Conservation (phyloP, 2,329 filamentous ascomycete species). For the Decorospora gaudefroyi region DNA sequence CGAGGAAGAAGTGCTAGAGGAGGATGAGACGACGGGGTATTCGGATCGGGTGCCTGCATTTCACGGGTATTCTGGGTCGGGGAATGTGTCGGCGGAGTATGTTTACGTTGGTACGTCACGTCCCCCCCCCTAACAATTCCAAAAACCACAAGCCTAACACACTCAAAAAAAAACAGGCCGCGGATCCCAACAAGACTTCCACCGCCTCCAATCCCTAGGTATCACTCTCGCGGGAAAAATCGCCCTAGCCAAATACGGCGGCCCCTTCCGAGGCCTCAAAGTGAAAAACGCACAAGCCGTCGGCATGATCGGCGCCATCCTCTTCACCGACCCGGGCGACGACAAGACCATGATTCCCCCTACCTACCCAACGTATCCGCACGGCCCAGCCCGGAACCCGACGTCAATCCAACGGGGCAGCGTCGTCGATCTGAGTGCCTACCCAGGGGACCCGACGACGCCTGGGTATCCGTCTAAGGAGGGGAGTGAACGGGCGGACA, state of each 20-base stretch:
- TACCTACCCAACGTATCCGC: constrained; percentile 37
- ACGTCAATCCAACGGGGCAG: constrained; percentile 52
- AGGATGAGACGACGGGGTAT: constrained; percentile 40
- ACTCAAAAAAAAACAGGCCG: constrained; percentile 13
- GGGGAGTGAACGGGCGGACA: constrained; percentile 70
- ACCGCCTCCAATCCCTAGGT: constrained; percentile 47
- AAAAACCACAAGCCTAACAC: neutral
- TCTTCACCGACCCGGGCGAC: constrained; percentile 52
- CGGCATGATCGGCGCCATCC: constrained; percentile 51
- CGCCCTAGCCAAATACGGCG: constrained; percentile 52
- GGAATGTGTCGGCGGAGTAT: constrained; percentile 53
- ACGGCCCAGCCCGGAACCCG: constrained; percentile 44
- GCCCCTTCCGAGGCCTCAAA: constrained; percentile 53
- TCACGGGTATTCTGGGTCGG: constrained; percentile 54
- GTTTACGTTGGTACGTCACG: constrained; percentile 50
- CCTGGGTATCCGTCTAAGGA: constrained; percentile 78
- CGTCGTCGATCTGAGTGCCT: constrained; percentile 64
- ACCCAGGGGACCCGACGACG: constrained; percentile 51
- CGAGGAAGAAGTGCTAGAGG: constrained; percentile 38
- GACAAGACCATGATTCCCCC: constrained; percentile 45
- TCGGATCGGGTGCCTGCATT: constrained; percentile 51
- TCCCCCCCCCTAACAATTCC: neutral
- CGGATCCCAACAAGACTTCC: constrained; percentile 51
- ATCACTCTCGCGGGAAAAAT: constrained; percentile 54
- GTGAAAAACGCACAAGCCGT: constrained; percentile 53